Conservation (phyloP, 768 basidiomycete genomes). For the Mrakia gelida region DNA sequence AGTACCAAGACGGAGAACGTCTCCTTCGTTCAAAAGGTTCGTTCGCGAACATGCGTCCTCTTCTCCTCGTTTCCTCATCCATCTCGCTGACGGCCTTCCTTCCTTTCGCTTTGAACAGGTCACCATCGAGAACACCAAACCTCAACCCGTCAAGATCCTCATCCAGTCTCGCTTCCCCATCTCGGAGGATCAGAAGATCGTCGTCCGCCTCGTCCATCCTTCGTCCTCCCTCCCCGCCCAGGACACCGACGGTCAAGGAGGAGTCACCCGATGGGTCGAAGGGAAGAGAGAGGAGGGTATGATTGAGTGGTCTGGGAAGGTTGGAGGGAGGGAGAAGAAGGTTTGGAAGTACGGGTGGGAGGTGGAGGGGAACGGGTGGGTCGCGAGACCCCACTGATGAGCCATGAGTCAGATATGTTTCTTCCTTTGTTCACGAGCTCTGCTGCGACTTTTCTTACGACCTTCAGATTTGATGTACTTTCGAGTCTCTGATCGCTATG, state of each 20-base stretch:
- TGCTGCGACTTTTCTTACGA: too few species aligned
- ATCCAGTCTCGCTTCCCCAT: constrained; percentile 13
- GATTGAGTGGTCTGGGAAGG: constrained; percentile 8
- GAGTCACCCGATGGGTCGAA: background rate
- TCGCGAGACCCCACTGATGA: background rate
- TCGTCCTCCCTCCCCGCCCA: background rate
- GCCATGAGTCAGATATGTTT: too few species aligned
- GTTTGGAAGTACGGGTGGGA: constrained; percentile 14
- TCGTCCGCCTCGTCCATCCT: background rate
- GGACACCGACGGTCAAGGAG: background rate
- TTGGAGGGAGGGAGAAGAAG: background rate
- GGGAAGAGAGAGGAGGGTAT: background rate
- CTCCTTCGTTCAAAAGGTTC: constrained; percentile 20
- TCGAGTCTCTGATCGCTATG: too few species aligned
- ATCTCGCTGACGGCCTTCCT: background rate
- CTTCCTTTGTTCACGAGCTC: too few species aligned
- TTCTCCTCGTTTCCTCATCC: too few species aligned
- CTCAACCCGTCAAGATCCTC: background rate
- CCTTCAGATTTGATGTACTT: too few species aligned
- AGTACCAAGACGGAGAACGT: constrained; percentile 15
- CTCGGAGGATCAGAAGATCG: constrained; percentile 12
- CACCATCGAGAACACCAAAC: constrained; percentile 7
- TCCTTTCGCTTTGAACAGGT: background rate
- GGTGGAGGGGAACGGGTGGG: constrained; percentile 16
- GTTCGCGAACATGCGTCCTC: background rate